Base-by-base conservation (phyloP, 805 yeast genomes). In the Lachancea dasiensis region DNA sequence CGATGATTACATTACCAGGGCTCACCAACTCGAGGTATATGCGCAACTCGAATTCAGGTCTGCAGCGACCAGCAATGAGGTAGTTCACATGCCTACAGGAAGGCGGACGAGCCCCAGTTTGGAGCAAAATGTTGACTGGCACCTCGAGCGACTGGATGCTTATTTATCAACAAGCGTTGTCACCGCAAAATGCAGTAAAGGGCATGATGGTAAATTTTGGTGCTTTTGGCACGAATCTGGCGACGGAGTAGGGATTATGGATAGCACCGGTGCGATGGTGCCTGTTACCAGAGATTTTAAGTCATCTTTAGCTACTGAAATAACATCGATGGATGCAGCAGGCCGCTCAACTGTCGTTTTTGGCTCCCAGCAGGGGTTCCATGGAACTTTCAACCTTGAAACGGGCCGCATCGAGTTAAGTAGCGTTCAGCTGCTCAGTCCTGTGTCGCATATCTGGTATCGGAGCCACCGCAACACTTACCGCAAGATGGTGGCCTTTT, bases 181-280 rank as follows among this genome's bases (percentile, higher is more conserved):
- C 25, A 19, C 25, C n/a, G 17, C 18, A 17, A 23, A 19, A 11
- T 24, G 21, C 18, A 17, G 24, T n/a, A 36, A 36, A 16, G 31
- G 39, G 11, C 9, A 8, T 11, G 39, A 36, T 24, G 35, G 39
- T 7, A 23, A n/a, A 10, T 31, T 37, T 13, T 31, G 40, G 36
- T 28, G 29, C 8, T 29, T 27, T 26, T 37, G 40, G 40, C 31
- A 8, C 17, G 35, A 24, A 13, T 22, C 25, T 15, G 40, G 40
- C 9, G 10, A 36, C 7, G 22, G 30, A 11, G 36, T 37, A 18
- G 15, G 36, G 11, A 27, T 37, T 3, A 27, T 31, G 28, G 32
- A 27, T 23, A 31, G 14, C 11, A 9, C 21, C 14, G 37, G 37
- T 5, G 16, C 8, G 6, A 18, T 21, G 3, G 10, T 26, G 25